A percentile compares a stretch with the other conserved stretches of the same genome.
phyloP scores from a whole-genome alignment of 2,329 filamentous ascomycete species.

The Diaporthe vexans region DNA sequence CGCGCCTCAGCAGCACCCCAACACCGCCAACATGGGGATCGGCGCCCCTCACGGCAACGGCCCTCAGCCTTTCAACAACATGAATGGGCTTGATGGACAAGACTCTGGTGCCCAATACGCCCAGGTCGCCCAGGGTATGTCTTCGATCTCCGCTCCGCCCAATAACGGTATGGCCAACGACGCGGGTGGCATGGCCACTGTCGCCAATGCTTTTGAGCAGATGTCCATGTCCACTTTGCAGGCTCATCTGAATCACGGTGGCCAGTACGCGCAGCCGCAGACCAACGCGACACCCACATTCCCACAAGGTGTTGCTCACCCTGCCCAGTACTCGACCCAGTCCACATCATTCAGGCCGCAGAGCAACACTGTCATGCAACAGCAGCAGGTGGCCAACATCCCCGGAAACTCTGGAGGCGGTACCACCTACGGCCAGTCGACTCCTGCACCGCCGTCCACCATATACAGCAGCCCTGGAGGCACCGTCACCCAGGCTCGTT shows the following conservation, averaged over 20 bases:
- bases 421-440: not conserved
- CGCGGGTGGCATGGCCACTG: not conserved
- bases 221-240: slow-evolving; percentile 34
- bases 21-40: not conserved
- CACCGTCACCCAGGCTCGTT: not conserved
- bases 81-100: not conserved
- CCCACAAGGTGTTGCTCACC: not conserved
- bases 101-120: not conserved
- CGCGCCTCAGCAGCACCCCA: not conserved
- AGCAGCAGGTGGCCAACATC: slow-evolving; percentile 1
- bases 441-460: not conserved
- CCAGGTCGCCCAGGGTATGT: not conserved
- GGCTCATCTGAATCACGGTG: slow-evolving; percentile 28
- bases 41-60: not conserved
- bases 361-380: slow-evolving; percentile 3
- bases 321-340: slow-evolving; percentile 13
- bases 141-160: not conserved
- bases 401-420: not conserved
- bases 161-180: not conserved
- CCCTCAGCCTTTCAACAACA: not conserved
- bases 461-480: not conserved
- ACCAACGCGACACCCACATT: not conserved
- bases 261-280: slow-evolving; percentile 14
- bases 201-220: slow-evolving; percentile 7
- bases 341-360: not conserved